These are phyloP conservation scores for Rhizopogon salebrosus DNA, from an alignment of 768 basidiomycete species.

Conservation along the genomic window DNA sequence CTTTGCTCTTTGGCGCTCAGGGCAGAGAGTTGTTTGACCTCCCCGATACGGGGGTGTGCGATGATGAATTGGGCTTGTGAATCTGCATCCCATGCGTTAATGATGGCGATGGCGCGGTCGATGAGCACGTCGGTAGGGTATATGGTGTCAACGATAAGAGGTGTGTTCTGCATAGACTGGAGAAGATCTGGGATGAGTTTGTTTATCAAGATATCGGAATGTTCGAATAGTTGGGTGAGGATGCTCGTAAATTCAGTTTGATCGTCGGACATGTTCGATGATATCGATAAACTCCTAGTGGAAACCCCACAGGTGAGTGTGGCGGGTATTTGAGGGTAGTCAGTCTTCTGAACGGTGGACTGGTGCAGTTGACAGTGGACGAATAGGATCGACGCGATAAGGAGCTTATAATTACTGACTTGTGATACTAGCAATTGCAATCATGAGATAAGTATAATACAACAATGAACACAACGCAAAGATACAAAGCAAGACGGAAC, in stretches of 20 bases:
- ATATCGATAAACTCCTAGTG: neutral
- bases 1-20: conserved; percentile 82
- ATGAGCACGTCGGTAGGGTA: conserved; percentile 38
- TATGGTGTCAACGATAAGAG: conserved; percentile 38
- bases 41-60: conserved; percentile 89
- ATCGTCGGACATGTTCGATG: neutral
- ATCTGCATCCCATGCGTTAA: conserved; percentile 47
- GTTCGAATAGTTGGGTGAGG: conserved; percentile 56
- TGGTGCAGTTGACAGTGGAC: no score
- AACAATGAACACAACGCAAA: no score
- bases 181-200: conserved; percentile 53
- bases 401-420: no score
- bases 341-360: no score
- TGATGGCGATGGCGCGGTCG: conserved; percentile 41
- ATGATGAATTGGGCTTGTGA: conserved; percentile 62
- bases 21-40: conserved; percentile 65
- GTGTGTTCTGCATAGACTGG: conserved; percentile 16
- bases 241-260: conserved; percentile 22
- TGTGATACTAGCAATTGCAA: no score
- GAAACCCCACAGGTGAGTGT: neutral
- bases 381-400: no score
- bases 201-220: conserved; percentile 50
- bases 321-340: no score
- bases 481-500: no score
- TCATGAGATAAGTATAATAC: no score